phyloP scores from a whole-genome alignment of 2,329 filamentous ascomycete genomes.

The Teratosphaeria gauchensis region DNA sequence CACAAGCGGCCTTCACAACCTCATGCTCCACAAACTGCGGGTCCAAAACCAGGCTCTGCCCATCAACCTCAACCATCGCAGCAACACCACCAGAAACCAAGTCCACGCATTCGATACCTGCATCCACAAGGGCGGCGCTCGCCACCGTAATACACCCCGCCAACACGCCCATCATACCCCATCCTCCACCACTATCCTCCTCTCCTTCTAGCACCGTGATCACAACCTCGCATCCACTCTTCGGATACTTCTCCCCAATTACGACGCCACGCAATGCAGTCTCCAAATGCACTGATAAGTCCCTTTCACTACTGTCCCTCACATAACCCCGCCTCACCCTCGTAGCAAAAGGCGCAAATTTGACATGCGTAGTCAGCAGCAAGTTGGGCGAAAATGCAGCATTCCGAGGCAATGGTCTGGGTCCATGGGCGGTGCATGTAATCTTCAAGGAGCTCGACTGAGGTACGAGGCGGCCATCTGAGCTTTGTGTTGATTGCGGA shows the following conservation, averaged over 20 bases:
- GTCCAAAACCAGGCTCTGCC: slow-evolving; percentile 56
- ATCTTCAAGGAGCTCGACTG: slow-evolving; percentile 69
- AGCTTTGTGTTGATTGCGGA: slow-evolving; percentile 19
- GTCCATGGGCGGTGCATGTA: slow-evolving; percentile 86
- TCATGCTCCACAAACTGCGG: slow-evolving; percentile 73
- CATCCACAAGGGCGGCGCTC: slow-evolving; percentile 84
- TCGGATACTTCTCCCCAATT: slow-evolving; percentile 94
- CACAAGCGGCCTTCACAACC: slow-evolving; percentile 70
- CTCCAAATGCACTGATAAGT: slow-evolving; percentile 83
- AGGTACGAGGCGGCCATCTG: slow-evolving; percentile 41
- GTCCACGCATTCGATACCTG: slow-evolving; percentile 92
- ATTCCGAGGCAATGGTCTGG: slow-evolving; percentile 78
- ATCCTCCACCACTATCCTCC: slow-evolving; percentile 58
- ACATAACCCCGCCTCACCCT: slow-evolving; percentile 74
- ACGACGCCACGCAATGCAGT: slow-evolving; percentile 81
- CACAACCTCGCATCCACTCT: slow-evolving; percentile 91
- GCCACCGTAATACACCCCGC: slow-evolving; percentile 89
- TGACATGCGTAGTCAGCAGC: slow-evolving; percentile 84
- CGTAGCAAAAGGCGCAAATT: slow-evolving; percentile 91
- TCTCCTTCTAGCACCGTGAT: slow-evolving; percentile 91
- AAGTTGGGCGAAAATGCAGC: slow-evolving; percentile 88
- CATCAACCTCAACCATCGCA: slow-evolving; percentile 43
- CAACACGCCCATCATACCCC: slow-evolving; percentile 86
- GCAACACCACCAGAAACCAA: slow-evolving; percentile 82
- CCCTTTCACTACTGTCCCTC: slow-evolving; percentile 74